Conservation (phyloP, 495 filamentous ascomycete species). For the Penicillium simplicissimum region DNA sequence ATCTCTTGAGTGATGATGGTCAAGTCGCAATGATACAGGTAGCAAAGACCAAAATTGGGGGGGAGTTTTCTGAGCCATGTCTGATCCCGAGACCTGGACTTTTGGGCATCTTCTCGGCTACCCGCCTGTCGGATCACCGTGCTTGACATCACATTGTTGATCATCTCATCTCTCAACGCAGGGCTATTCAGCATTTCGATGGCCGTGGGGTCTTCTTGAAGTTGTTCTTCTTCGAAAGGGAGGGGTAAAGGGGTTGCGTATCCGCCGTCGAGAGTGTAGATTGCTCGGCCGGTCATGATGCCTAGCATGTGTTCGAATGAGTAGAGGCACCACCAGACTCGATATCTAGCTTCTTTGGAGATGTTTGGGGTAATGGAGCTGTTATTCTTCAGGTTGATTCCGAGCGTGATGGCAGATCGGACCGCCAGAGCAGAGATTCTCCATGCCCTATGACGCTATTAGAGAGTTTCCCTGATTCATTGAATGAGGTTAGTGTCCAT, state of each 20-base stretch:
- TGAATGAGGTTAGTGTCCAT: conserved; percentile 14
- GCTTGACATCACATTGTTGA: conserved; percentile 39
- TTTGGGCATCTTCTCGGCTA: conserved; percentile 21
- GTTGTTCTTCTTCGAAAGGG: conserved; percentile 55
- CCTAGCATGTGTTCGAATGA: conserved; percentile 59
- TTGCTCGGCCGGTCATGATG: conserved; percentile 62
- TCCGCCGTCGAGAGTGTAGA: conserved; percentile 51
- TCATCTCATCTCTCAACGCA: conserved; percentile 31
- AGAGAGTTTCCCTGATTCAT: neutral
- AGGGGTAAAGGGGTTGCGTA: conserved; percentile 57
- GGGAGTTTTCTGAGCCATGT: conserved; percentile 35
- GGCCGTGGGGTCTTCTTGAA: conserved; percentile 35
- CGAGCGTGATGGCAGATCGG: conserved; percentile 59
- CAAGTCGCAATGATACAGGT: conserved; percentile 52
- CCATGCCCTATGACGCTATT: conserved; percentile 54
- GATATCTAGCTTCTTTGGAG: conserved; percentile 59
- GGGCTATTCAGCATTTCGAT: conserved; percentile 32
- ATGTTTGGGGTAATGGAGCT: conserved; percentile 44
- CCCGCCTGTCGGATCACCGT: conserved; percentile 30
- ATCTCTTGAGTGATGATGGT: conserved; percentile 56
- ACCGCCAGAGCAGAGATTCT: conserved; percentile 60
- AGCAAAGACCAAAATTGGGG: conserved; percentile 45
- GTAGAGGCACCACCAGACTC: conserved; percentile 67
- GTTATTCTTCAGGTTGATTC: conserved; percentile 65
- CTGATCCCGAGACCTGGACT: conserved; percentile 25